Evolutionary conservation across 1,284 basidiomycete genomes (phyloP).

Genomic region (Bjerkandera adusta): DNA sequence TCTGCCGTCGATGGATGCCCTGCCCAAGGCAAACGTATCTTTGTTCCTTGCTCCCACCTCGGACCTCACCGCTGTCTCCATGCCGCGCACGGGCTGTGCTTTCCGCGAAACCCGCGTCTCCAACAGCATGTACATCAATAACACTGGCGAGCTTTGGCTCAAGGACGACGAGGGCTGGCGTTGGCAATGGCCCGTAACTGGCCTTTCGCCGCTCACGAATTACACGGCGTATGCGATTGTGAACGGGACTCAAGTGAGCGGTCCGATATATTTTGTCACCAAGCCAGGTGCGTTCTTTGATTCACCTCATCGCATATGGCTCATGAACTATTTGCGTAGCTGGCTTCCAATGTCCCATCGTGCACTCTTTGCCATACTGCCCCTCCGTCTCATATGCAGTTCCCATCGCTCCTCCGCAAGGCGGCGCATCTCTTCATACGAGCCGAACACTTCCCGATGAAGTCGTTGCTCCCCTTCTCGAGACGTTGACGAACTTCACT

Average conservation of each 20-base stretch:
- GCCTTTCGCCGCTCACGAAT: conserved; percentile 60
- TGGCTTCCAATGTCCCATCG: conserved; percentile 70
- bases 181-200: conserved; percentile 61
- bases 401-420: conserved; percentile 52
- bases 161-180: conserved; percentile 59
- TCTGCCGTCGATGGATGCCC: conserved; percentile 35
- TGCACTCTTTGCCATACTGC: conserved; percentile 71
- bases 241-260: conserved; percentile 50
- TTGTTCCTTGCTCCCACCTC: conserved; percentile 51
- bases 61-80: conserved; percentile 35
- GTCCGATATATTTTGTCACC: conserved; percentile 64
- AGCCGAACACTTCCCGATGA: conserved; percentile 48
- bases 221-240: conserved; percentile 67
- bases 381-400: conserved; percentile 71
- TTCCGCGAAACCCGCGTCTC: conserved; percentile 24
- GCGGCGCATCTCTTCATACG: conserved; percentile 44
- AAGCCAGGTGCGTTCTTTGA: conserved; percentile 54
- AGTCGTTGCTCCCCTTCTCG: conserved; percentile 49
- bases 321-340: conserved; percentile 35
- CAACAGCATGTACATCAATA: conserved; percentile 29
- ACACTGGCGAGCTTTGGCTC: conserved; percentile 52
- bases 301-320: not conserved
- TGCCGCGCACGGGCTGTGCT: conserved; percentile 61
- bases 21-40: conserved; percentile 46
- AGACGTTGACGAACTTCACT: conserved; percentile 73